Evolutionary conservation across 371 early-diverging fungal species (phyloP).

Genomic region (Syncephalis plumigaleata): DNA sequence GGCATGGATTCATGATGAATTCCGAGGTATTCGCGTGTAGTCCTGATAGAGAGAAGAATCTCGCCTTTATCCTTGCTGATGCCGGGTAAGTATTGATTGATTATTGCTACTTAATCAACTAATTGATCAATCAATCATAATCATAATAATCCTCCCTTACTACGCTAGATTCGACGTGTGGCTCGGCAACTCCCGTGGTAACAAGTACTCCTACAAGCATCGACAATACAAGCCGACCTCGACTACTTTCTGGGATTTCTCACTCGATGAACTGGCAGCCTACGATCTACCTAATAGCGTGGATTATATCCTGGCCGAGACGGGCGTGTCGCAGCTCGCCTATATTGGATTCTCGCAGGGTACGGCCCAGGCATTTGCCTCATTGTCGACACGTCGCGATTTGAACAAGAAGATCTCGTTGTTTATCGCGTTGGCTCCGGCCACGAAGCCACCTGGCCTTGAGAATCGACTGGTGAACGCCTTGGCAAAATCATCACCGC

Average conservation of each 20-base stretch:
- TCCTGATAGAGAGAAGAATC: conserved; percentile 38
- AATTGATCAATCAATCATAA: background rate
- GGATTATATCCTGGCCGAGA: conserved; percentile 65
- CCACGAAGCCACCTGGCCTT: conserved; percentile 70
- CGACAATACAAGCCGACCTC: conserved; percentile 36
- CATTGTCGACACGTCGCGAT: conserved; percentile 58
- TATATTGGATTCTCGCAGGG: conserved; percentile 96
- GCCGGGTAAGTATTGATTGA: conserved; percentile 44
- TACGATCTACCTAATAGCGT: conserved; percentile 76
- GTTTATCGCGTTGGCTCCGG: conserved; percentile 85
- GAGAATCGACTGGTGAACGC: conserved; percentile 68
- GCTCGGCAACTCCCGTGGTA: conserved; percentile 92
- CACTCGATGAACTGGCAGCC: conserved; percentile 77
- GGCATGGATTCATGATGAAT: conserved; percentile 91
- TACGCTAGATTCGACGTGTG: conserved; percentile 72
- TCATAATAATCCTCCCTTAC: background rate
- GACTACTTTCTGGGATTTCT: conserved; percentile 83
- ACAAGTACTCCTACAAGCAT: conserved; percentile 89
- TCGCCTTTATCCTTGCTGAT: conserved; percentile 56
- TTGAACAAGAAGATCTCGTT: conserved; percentile 69
- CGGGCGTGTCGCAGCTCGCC: conserved; percentile 57
- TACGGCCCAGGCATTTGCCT: conserved; percentile 81
- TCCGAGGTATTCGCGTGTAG: conserved; percentile 84
- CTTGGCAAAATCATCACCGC: conserved; percentile 70
- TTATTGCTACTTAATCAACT: background rate